Evolutionary conservation across 441 rosid species (phyloP), one percentile per base, ranked within the genome.

Genomic region (Theobroma grandiflorum): DNA sequence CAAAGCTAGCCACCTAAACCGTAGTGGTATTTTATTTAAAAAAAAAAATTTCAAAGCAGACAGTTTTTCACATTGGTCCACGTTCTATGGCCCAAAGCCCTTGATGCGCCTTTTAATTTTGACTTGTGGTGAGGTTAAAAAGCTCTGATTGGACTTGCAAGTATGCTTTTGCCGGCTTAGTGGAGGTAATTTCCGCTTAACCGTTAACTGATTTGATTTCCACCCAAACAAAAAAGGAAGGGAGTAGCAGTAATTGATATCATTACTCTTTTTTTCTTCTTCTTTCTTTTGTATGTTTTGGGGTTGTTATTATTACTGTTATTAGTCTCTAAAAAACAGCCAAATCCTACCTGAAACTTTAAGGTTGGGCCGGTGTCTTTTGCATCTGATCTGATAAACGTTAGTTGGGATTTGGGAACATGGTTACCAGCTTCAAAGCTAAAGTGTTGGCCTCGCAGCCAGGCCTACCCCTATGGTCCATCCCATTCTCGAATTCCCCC

Each of bases 1-100:
- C 66, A 81, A 52, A 61, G 16, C 64, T 33, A 3, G n/a, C 70
- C 76, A 74, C 49, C 80, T 33, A 16, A 71, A 61, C 18, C 31
- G 33, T 20, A 7, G 31, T 57, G 5, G 61, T 8, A n/a, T 18
- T 55, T 55, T 57, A 3, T 20, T n/a, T n/a, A n/a, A n/a, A n/a
- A n/a, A n/a, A n/a, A n/a, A n/a, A n/a, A n/a, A n/a, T 50, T 49
- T 31, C 18, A 35, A 71, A 72, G 62, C 62, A 33, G 63, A 72
- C 62, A 35, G 47, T 52, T 72, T 71, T 52, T 52, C 75, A 72
- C 16, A 2, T 50, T 35, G 33, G 75, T 72, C 75, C 45, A 35
- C 31, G 14, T 18, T 72, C 18, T 8, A 50, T 50, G 75, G 75
- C 8, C 61, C 59, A 71, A 71, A 16, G 11, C 45, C 16, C 8